phyloP scores from a whole-genome alignment of 257 asterid genomes.

The Rubia yunnanensis region DNA sequence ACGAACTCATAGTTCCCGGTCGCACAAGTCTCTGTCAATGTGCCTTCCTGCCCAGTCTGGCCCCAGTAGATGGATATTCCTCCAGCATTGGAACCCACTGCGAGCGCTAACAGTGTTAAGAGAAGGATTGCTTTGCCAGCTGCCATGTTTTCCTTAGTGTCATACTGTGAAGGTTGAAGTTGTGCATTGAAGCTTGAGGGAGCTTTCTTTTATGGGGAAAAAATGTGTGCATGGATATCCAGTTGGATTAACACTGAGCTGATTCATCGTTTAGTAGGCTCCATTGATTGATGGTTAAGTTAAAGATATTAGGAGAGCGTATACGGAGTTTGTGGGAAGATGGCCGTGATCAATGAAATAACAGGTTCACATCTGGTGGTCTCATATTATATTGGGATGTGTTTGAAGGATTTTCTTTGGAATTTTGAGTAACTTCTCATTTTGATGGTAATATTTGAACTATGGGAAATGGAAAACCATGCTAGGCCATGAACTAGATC shows the following conservation, averaged over 20 bases:
- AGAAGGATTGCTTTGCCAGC: background rate
- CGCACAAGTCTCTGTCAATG: conserved; percentile 31
- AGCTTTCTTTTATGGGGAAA: background rate
- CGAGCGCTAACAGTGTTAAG: background rate
- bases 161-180: too few relatives aligned
- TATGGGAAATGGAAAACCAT: too few relatives aligned
- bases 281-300: background rate
- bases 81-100: conserved; percentile 19
- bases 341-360: background rate
- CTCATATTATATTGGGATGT: too few relatives aligned
- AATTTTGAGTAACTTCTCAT: too few relatives aligned
- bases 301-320: background rate
- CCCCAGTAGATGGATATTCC: conserved; percentile 38
- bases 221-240: too few relatives aligned
- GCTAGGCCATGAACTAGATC: too few relatives aligned
- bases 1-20: conserved; percentile 23
- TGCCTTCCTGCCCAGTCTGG: conserved; percentile 33
- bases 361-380: too few relatives aligned
- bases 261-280: background rate
- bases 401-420: too few relatives aligned
- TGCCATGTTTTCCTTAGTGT: conserved; percentile 6
- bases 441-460: too few relatives aligned
- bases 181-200: background rate
- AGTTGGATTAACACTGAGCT: too few relatives aligned
- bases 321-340: too few relatives aligned